A percentile compares a stretch with the other conserved stretches of the same genome.
Conservation (phyloP, 2,329 filamentous ascomycete genomes). For the Botryotinia globosa region DNA sequence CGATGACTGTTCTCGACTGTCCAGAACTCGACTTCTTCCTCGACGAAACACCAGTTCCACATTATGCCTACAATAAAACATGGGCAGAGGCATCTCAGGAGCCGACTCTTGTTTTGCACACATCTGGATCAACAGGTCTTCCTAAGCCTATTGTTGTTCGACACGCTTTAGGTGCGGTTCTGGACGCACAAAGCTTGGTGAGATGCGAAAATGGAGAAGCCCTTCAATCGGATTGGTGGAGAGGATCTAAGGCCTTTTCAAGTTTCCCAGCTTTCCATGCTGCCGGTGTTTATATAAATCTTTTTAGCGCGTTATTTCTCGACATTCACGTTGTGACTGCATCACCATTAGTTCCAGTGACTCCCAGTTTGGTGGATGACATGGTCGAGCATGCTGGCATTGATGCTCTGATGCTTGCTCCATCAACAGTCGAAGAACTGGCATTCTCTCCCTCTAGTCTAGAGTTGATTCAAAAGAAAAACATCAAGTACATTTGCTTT, state of each 20-base stretch:
- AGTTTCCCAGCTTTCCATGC: conserved; percentile 17
- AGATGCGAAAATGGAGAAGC: neutral
- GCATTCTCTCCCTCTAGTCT: conserved; percentile 10
- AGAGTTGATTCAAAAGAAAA: conserved; percentile 4
- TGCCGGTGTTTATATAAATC: neutral
- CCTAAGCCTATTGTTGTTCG: conserved; percentile 24
- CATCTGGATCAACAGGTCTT: conserved; percentile 25
- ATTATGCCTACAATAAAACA: conserved; percentile 21
- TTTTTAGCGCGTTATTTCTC: neutral
- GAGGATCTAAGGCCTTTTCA: neutral
- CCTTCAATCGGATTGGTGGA: neutral
- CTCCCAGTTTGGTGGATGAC: conserved; percentile 7
- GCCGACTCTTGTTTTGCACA: conserved; percentile 22
- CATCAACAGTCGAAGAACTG: conserved; percentile 18
- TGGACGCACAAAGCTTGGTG: conserved; percentile 1
- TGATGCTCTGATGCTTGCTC: conserved; percentile 6
- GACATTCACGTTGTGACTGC: neutral
- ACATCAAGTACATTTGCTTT: conserved; percentile 3
- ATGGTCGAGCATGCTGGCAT: conserved; percentile 14
- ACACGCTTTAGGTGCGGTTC: conserved; percentile 1
- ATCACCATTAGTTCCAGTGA: conserved; percentile 16
- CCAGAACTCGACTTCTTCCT: conserved; percentile 17
- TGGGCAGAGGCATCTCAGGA: conserved; percentile 31
- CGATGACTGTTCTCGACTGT: conserved; percentile 13
- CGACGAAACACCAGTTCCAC: conserved; percentile 15